These are phyloP conservation scores for Pseudogymnoascus sp. DNA, from an alignment of 2,329 filamentous ascomycete genomes.

Conservation along the genomic window DNA sequence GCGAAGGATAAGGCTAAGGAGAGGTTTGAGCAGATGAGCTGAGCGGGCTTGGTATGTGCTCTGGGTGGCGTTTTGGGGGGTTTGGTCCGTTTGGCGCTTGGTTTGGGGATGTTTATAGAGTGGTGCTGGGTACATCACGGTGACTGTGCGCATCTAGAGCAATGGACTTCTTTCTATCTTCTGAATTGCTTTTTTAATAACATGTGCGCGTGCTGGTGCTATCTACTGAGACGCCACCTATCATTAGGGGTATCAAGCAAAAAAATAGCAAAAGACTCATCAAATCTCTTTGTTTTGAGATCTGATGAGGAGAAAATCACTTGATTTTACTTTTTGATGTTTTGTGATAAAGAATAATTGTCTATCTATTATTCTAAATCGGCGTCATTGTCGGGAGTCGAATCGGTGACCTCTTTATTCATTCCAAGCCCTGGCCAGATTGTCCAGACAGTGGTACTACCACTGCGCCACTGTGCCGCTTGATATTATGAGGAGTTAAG, in stretches of 20 bases:
- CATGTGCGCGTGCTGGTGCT: no score
- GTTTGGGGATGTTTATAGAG: background rate
- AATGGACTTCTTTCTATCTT: background rate
- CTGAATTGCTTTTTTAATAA: background rate
- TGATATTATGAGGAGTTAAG: background rate
- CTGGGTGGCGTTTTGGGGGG: background rate
- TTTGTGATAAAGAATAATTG: no score
- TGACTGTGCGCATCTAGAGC: background rate
- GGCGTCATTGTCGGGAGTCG: background rate
- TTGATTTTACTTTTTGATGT: background rate
- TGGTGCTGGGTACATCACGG: background rate
- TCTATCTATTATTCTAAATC: background rate
- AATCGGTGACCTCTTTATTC: background rate
- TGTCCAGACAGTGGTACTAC: background rate
- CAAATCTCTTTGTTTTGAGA: background rate
- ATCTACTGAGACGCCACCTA: background rate
- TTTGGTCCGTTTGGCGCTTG: background rate
- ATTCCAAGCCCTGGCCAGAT: background rate
- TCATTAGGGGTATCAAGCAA: background rate
- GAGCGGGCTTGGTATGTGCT: background rate
- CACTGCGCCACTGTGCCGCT: background rate
- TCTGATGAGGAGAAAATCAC: background rate
- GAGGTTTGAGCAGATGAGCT: slow-evolving; percentile 50
- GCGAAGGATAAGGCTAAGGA: slow-evolving; percentile 61
- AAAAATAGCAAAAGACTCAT: background rate